Evolutionary conservation across 2,329 filamentous ascomycete species (phyloP).

Genomic region (Dothideomycetes sp.): DNA sequence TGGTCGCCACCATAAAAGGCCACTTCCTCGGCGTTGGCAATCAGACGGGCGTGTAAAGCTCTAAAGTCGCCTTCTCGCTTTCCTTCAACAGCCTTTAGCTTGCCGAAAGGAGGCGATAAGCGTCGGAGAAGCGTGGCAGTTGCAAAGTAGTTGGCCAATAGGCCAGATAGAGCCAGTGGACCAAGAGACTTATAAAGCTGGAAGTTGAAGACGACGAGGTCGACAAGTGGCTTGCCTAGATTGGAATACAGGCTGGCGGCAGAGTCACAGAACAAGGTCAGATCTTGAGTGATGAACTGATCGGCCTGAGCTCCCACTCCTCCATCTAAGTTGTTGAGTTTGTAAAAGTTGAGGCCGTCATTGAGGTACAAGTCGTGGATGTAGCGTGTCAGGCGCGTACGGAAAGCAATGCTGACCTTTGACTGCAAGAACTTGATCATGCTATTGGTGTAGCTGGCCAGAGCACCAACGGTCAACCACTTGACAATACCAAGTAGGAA

Average conservation of each 20-base stretch:
- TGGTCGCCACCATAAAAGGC: slow-evolving; percentile 95
- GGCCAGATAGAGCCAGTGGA: slow-evolving; percentile 71
- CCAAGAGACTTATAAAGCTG: slow-evolving; percentile 88
- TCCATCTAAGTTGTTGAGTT: slow-evolving; percentile 82
- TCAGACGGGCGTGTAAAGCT: slow-evolving; percentile 77
- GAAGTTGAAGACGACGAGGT: slow-evolving; percentile 95
- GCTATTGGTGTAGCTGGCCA: slow-evolving; percentile 94
- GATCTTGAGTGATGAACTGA: slow-evolving; percentile 94
- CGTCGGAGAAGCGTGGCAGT: slow-evolving; percentile 83
- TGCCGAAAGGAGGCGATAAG: slow-evolving; percentile 90
- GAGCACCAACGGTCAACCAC: slow-evolving; percentile 88
- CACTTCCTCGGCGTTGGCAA: slow-evolving; percentile 94
- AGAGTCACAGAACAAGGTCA: slow-evolving; percentile 88
- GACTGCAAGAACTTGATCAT: slow-evolving; percentile 99
- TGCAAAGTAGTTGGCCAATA: slow-evolving; percentile 86
- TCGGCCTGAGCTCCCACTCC: slow-evolving; percentile 86
- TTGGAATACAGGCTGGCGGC: slow-evolving; percentile 92
- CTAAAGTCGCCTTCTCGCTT: slow-evolving; percentile 93
- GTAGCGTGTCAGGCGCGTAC: slow-evolving; percentile 86
- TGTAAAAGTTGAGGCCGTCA: slow-evolving; percentile 92
- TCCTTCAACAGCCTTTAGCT: slow-evolving; percentile 90
- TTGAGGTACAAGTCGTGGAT: slow-evolving; percentile 96
- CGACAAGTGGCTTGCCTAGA: slow-evolving; percentile 94
- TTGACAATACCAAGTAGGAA: slow-evolving; percentile 86
- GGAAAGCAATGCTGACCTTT: slow-evolving; percentile 96